Base-by-base conservation (phyloP, 805 yeast genomes). In the Zygoascus biomembranicola region DNA sequence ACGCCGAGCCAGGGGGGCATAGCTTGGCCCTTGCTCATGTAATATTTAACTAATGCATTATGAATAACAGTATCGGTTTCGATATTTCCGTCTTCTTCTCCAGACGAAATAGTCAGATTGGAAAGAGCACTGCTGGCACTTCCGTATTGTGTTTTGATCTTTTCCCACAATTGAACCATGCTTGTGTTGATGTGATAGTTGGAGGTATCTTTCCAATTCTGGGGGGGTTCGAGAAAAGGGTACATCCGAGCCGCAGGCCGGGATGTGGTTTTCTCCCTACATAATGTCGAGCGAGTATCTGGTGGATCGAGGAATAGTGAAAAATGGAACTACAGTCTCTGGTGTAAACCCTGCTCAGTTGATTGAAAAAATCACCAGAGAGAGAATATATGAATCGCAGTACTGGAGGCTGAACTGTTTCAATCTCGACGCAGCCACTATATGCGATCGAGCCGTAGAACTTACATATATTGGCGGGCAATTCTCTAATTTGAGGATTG, bases 341-440 rank as follows among this genome's bases (percentile, higher is more conserved):
- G 78, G 79, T 2, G 65, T 73, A 8, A 77, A 77, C 59, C 76
- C 81, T 2, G 75, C 76, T 2, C 60, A 71, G n/a, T 64, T 79
- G n/a, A 64, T 81, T 2, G 86, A 81, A 56, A 81, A 80, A 62
- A 80, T 83, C 56, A 69, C 77, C 6, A 64, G 84, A 50, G 86
- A 81, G 57, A 67, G 79, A 20, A 79, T 82, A 0, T 69, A 74
- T 41, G 85, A 80, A 55, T 74, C 81, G 0, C 59, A 77, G 2
- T 82, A 79, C 63, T 83, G 82, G 80, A 80, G 82, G 53, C 73
- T 73, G 57, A 69, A 72, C 53, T 83, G 86, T 57, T 76, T 75
- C 55, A 75, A 74, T 6, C 62, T 80, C 16, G 74, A 77, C 56
- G 76, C 77, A 1, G 77, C 78, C 1, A 71, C 77, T 0, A 54